Percentiles rank a stretch among this genome's conserved stretches.
Evolutionary conservation across 805 yeast genomes (phyloP).

Genomic region (Barnettozyma vustinii): DNA sequence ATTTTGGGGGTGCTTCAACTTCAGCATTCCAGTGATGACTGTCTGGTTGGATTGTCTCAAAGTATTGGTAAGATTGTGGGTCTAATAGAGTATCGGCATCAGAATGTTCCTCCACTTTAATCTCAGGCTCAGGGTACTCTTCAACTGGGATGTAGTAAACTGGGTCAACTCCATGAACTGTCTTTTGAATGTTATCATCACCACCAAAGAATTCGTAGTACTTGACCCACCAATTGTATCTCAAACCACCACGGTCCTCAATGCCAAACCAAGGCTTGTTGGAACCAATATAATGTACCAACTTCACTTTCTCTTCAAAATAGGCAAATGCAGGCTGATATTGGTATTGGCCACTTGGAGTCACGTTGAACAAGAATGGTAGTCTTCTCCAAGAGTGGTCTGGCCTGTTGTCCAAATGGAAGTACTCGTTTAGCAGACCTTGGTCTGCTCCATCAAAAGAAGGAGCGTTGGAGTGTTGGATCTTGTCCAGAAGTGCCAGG

Average conservation of each 20-base stretch:
- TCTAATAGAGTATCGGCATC: slow-evolving; percentile 13
- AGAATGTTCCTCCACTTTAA: neutral
- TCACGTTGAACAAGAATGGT: slow-evolving; percentile 82
- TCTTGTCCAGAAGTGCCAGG: slow-evolving; percentile 31
- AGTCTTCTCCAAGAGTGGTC: slow-evolving; percentile 52
- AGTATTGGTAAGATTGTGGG: slow-evolving; percentile 20
- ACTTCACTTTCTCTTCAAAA: slow-evolving; percentile 39
- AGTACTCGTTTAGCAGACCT: slow-evolving; percentile 73
- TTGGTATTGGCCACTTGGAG: slow-evolving; percentile 63
- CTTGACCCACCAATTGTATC: slow-evolving; percentile 22
- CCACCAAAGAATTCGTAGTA: slow-evolving; percentile 19
- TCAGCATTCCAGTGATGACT: slow-evolving; percentile 39
- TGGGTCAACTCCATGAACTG: slow-evolving; percentile 23
- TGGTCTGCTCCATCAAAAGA: slow-evolving; percentile 89
- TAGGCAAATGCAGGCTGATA: slow-evolving; percentile 63
- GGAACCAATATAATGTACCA: slow-evolving; percentile 65
- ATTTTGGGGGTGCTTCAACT: slow-evolving; percentile 36
- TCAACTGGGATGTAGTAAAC: slow-evolving; percentile 12
- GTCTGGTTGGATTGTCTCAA: slow-evolving; percentile 15
- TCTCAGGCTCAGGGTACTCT: neutral
- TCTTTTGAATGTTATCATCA: slow-evolving; percentile 11
- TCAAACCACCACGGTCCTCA: slow-evolving; percentile 13
- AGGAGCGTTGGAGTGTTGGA: slow-evolving; percentile 24
- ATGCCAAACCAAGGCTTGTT: slow-evolving; percentile 48
- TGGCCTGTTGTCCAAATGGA: slow-evolving; percentile 26